Evolutionary conservation across 208 protist genomes (phyloP).

Genomic region (Leptomonas pyrrhocoris): DNA sequence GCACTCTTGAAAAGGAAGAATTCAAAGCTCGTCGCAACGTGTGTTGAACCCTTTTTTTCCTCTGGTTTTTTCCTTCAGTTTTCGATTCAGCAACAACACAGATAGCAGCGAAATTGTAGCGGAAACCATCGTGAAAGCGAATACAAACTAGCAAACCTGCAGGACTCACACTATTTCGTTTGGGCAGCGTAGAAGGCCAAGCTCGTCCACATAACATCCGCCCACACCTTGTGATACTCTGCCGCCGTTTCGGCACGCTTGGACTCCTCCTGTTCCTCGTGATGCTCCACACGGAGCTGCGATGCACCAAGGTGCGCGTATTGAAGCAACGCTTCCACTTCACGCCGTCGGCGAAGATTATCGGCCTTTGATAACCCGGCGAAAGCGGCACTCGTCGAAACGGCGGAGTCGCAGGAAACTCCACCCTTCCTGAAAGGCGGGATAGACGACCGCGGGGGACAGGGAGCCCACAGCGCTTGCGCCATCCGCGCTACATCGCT

Average conservation of each 20-base stretch:
- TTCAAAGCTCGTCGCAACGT: too few species aligned
- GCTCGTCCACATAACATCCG: not conserved
- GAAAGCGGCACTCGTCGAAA: not conserved
- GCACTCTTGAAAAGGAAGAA: too few species aligned
- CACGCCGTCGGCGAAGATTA: not conserved
- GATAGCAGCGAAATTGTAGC: not conserved
- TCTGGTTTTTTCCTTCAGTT: not conserved
- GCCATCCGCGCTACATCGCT: too few species aligned
- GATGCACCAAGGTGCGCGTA: not conserved
- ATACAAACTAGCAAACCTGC: not conserved
- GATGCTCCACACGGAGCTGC: not conserved
- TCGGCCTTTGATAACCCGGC: not conserved
- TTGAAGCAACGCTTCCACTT: constrained; percentile 1
- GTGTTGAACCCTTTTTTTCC: too few species aligned
- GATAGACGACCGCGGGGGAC: too few species aligned
- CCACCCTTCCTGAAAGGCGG: too few species aligned
- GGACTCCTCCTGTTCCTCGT: too few species aligned
- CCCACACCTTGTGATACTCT: too few species aligned
- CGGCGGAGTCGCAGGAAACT: not conserved
- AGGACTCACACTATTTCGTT: too few species aligned
- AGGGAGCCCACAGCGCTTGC: too few species aligned
- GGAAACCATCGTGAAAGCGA: not conserved
- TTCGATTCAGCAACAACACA: too few species aligned
- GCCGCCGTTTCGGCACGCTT: too few species aligned
- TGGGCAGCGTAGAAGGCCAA: not conserved